phyloP scores from a whole-genome alignment of 1,284 basidiomycete species.

The Anthracocystis setariae region DNA sequence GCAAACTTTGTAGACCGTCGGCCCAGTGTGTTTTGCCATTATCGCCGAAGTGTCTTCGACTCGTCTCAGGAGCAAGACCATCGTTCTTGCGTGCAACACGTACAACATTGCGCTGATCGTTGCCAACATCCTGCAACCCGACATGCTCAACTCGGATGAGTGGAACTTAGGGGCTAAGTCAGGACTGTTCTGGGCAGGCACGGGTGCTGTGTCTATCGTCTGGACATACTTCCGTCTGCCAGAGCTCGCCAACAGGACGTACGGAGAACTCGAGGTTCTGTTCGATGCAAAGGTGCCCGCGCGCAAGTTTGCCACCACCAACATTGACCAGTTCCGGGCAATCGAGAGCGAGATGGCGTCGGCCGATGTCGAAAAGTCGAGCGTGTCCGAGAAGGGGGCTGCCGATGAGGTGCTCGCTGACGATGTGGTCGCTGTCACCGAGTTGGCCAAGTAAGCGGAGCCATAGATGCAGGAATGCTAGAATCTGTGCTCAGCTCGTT shows the following conservation, averaged over 20 bases:
- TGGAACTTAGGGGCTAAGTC: constrained; percentile 70
- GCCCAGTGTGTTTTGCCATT: constrained; percentile 69
- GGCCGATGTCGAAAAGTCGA: constrained; percentile 28
- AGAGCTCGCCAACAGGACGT: constrained; percentile 68
- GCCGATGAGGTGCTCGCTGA: constrained; percentile 4
- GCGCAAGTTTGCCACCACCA: constrained; percentile 66
- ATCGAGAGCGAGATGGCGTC: constrained; percentile 22
- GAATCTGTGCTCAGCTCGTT: too few relatives aligned
- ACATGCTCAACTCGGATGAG: constrained; percentile 68
- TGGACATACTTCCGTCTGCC: constrained; percentile 68
- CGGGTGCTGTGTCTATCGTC: constrained; percentile 67
- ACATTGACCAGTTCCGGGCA: constrained; percentile 58
- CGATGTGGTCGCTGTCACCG: constrained; percentile 5
- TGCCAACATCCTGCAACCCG: constrained; percentile 70
- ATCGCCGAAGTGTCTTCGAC: constrained; percentile 71
- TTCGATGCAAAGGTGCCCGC: constrained; percentile 67
- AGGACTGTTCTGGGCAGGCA: constrained; percentile 69
- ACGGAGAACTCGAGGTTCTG: constrained; percentile 69
- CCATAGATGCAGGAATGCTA: too few relatives aligned
- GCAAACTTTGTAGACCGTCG: constrained; percentile 54
- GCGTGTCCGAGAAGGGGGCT: constrained; percentile 13
- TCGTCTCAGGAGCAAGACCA: constrained; percentile 71
- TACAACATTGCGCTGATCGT: constrained; percentile 68
- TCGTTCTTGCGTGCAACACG: constrained; percentile 71
- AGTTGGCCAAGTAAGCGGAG: constrained; percentile 16